Conservation (phyloP, 768 basidiomycete genomes). For the Phaeotremella fagi region DNA sequence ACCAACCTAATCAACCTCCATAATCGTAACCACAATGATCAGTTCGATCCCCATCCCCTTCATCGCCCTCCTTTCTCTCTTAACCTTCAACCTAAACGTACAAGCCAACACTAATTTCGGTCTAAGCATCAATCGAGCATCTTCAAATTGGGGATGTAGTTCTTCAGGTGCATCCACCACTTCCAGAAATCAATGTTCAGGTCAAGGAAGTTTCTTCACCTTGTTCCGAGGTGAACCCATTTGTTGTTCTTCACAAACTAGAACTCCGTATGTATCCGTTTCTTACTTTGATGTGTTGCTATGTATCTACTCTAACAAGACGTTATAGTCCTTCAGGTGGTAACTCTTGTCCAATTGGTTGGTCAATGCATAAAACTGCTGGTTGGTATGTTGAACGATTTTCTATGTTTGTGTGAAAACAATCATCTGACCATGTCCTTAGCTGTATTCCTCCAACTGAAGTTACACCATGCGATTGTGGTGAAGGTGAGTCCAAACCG, state of each 20-base stretch:
- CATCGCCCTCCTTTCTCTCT: too few relatives aligned
- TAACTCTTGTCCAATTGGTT: slow-evolving; percentile 10
- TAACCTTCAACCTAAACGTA: too few relatives aligned
- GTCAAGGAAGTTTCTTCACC: slow-evolving; percentile 23
- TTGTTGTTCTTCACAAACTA: slow-evolving; percentile 24
- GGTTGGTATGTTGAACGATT: slow-evolving; percentile 8
- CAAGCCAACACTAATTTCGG: not conserved
- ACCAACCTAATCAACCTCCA: too few relatives aligned
- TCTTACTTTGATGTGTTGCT: not conserved
- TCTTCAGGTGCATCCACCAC: slow-evolving; percentile 8
- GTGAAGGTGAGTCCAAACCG: slow-evolving; percentile 23
- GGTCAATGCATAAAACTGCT: slow-evolving; percentile 7
- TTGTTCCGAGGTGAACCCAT: slow-evolving; percentile 7
- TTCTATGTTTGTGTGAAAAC: not conserved
- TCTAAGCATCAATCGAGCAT: not conserved
- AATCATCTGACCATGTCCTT: not conserved
- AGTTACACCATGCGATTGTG: slow-evolving; percentile 28
- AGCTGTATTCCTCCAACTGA: slow-evolving; percentile 11
- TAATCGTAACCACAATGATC: too few relatives aligned
- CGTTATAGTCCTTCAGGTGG: slow-evolving; percentile 4
- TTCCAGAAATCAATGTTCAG: slow-evolving; percentile 21
- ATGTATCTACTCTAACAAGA: not conserved
- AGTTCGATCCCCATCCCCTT: too few relatives aligned
- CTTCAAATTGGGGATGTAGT: slow-evolving; percentile 11
- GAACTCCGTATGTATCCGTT: slow-evolving; percentile 7